Conservation (phyloP, 179 eudicot species). For the Sideroxylon spinosum region DNA sequence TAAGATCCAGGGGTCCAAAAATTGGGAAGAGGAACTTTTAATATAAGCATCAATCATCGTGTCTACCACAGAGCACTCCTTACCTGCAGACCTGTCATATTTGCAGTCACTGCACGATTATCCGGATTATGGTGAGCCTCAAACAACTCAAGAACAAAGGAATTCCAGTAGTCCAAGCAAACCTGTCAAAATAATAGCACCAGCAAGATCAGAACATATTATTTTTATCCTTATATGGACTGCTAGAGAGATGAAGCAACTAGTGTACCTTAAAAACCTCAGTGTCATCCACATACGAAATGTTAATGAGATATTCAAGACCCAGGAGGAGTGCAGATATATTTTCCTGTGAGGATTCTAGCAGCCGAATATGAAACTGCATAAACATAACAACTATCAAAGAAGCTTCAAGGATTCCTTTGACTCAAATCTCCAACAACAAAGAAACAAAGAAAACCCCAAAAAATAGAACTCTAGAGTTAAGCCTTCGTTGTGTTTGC, state of each 20-base stretch:
- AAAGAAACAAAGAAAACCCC: background rate
- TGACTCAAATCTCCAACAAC: background rate
- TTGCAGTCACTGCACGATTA: conserved; percentile 66
- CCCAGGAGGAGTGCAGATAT: conserved; percentile 67
- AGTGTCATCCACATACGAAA: conserved; percentile 97
- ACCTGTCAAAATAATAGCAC: conserved; percentile 43
- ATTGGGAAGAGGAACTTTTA: background rate
- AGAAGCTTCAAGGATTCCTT: background rate
- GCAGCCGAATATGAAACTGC: conserved; percentile 87
- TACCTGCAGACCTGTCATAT: conserved; percentile 92
- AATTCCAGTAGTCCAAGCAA: conserved; percentile 98
- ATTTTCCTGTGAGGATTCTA: conserved; percentile 80
- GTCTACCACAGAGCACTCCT: background rate
- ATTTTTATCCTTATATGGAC: background rate
- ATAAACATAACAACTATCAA: conserved; percentile 20
- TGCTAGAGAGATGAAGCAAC: background rate
- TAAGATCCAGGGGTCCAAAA: background rate
- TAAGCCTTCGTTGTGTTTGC: background rate
- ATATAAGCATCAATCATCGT: background rate
- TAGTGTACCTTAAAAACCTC: conserved; percentile 87
- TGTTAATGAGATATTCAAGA: conserved; percentile 85
- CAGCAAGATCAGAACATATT: background rate
- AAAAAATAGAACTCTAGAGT: background rate
- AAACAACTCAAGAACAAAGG: conserved; percentile 76
- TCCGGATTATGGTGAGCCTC: conserved; percentile 78